phyloP scores from a whole-genome alignment of 352 stramenopile species.

The Globisporangium carolinianum region DNA sequence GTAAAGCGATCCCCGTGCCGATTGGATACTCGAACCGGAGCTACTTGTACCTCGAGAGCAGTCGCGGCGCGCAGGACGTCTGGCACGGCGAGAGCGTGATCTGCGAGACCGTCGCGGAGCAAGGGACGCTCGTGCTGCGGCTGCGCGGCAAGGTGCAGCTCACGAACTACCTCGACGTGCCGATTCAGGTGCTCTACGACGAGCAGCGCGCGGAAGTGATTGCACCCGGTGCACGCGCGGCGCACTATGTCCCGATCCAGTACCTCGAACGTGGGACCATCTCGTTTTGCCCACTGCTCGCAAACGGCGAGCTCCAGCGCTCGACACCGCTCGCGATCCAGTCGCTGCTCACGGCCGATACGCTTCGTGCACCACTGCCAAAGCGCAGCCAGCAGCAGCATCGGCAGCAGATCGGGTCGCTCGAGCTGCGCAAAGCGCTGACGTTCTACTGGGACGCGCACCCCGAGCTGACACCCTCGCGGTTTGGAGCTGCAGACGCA shows the following conservation, averaged over 20 bases:
- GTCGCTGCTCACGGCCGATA: slow-evolving; percentile 35
- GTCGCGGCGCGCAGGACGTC: slow-evolving; percentile 43
- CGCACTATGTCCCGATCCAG: slow-evolving; percentile 79
- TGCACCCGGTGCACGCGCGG: slow-evolving; percentile 28
- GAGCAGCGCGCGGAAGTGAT: slow-evolving; percentile 48
- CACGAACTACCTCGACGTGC: slow-evolving; percentile 62
- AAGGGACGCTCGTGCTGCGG: slow-evolving; percentile 74
- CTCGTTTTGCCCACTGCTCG: slow-evolving; percentile 61
- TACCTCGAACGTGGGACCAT: slow-evolving; percentile 64
- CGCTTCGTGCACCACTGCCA: slow-evolving; percentile 13
- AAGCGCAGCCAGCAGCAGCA: slow-evolving; percentile 17
- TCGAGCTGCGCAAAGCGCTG: slow-evolving; percentile 56
- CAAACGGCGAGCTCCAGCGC: slow-evolving; percentile 47
- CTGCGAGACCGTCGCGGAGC: slow-evolving; percentile 79
- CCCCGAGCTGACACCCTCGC: slow-evolving; percentile 6
- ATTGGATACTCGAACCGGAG: slow-evolving; percentile 85
- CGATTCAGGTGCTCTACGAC: slow-evolving; percentile 77
- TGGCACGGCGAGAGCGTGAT: slow-evolving; percentile 81
- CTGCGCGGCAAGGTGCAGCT: slow-evolving; percentile 76
- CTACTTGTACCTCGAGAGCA: slow-evolving; percentile 76
- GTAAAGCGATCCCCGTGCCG: slow-evolving; percentile 75
- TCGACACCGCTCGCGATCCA: slow-evolving; percentile 56
- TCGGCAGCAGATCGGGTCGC: slow-evolving; percentile 41
- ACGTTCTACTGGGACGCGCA: slow-evolving; percentile 77
- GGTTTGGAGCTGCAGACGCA: slow-evolving; percentile 2